Conservation (phyloP, 2,329 filamentous ascomycete species). For the Penicillium olsonii region DNA sequence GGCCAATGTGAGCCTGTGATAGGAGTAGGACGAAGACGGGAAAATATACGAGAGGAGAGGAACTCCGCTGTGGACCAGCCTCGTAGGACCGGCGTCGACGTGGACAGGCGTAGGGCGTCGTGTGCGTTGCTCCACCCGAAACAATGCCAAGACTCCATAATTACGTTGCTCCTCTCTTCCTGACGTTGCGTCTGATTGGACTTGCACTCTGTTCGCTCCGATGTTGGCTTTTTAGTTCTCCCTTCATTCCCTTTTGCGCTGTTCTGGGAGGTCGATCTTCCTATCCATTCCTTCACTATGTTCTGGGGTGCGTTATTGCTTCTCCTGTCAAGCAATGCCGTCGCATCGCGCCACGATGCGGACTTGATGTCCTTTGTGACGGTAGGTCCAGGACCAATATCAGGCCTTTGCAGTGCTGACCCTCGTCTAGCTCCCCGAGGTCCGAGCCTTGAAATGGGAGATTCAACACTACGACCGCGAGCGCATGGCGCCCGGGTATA, state of each 20-base stretch:
- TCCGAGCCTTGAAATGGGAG: constrained; percentile 33
- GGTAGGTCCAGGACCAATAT: constrained; percentile 19
- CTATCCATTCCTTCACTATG: constrained; percentile 34
- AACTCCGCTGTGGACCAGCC: constrained; percentile 7
- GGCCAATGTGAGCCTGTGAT: neutral
- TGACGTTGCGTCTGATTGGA: constrained; percentile 10
- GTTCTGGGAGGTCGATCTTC: constrained; percentile 24
- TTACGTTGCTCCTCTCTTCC: constrained; percentile 11
- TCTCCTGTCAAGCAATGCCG: constrained; percentile 22
- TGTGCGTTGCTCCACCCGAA: constrained; percentile 21
- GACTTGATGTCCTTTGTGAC: constrained; percentile 40
- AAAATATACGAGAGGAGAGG: constrained; percentile 14
- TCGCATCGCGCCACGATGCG: constrained; percentile 28
- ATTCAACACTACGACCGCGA: constrained; percentile 25
- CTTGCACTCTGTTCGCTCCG: constrained; percentile 3
- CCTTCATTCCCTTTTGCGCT: constrained; percentile 5
- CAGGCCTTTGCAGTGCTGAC: constrained; percentile 3
- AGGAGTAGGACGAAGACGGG: too few species aligned
- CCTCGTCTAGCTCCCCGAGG: constrained; percentile 27
- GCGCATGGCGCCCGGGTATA: constrained; percentile 45
- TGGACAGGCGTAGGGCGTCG: neutral
- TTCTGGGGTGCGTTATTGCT: constrained; percentile 26
- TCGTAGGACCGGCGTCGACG: neutral
- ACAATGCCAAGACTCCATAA: constrained; percentile 26
- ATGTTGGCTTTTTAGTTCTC: constrained; percentile 1